A percentile compares a stretch with the other conserved stretches of the same genome.
These are phyloP conservation scores for Cladophialophora bantiana DNA, from an alignment of 2,329 filamentous ascomycete genomes.

Conservation along the genomic window DNA sequence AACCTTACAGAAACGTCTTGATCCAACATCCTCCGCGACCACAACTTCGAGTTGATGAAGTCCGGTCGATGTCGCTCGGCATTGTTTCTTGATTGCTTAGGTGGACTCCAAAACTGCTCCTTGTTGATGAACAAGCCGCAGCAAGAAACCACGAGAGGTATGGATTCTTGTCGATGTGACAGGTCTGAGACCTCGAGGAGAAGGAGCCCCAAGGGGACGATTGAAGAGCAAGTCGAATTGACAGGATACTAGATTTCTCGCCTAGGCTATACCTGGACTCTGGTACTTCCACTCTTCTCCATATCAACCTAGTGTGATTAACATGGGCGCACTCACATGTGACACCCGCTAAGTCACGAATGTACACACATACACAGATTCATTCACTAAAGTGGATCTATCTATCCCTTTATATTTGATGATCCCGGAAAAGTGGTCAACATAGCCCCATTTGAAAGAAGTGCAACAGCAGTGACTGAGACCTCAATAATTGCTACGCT, in stretches of 20 bases:
- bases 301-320: not conserved
- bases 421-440: not conserved
- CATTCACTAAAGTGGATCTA: not conserved
- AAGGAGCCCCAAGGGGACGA: not conserved
- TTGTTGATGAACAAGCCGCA: not conserved
- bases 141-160: not conserved
- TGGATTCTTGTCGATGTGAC: not conserved
- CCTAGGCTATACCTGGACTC: not conserved
- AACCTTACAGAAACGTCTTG: not conserved
- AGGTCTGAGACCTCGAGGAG: not conserved
- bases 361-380: not conserved
- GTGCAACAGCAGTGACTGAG: not conserved
- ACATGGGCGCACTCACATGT: not conserved
- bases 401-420: not conserved
- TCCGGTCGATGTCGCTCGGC: not conserved
- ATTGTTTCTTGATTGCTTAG: not conserved
- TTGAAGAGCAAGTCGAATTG: no score
- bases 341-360: not conserved
- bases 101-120: not conserved
- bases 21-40: not conserved
- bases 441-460: conserved; percentile 5
- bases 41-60: not conserved
- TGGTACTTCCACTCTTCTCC: not conserved
- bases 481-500: conserved; percentile 1
- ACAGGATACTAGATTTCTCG: not conserved